A percentile compares a stretch with the other conserved stretches of the same genome.
Evolutionary conservation across 2,329 filamentous ascomycete genomes (phyloP).

Genomic region (Hypocreales sp.): DNA sequence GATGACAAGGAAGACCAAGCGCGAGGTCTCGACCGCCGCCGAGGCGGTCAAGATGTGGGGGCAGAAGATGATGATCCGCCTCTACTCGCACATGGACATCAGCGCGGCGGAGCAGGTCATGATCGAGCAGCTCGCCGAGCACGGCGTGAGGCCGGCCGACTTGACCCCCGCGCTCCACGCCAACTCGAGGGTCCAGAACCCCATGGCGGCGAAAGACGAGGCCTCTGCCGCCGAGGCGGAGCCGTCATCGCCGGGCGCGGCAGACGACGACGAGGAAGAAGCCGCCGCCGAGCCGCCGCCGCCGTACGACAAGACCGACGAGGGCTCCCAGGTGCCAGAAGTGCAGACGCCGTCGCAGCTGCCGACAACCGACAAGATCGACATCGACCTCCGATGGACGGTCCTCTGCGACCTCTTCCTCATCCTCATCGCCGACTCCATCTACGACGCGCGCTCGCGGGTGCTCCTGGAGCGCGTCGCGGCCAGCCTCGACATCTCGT

Average conservation of each 20-base stretch:
- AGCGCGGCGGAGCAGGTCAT: conserved; percentile 84
- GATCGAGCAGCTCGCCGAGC: conserved; percentile 92
- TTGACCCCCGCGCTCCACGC: conserved; percentile 77
- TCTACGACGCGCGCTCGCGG: conserved; percentile 82
- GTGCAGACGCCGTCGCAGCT: conserved; percentile 75
- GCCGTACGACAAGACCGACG: conserved; percentile 45
- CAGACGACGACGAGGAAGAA: too few relatives aligned
- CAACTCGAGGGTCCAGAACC: conserved; percentile 86
- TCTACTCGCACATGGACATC: conserved; percentile 96
- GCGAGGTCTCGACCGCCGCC: conserved; percentile 49
- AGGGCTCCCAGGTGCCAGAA: conserved; percentile 58
- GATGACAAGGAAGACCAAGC: conserved; percentile 52
- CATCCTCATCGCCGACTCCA: conserved; percentile 86
- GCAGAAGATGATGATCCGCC: conserved; percentile 92
- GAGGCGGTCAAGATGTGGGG: conserved; percentile 91
- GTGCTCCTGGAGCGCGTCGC: conserved; percentile 73
- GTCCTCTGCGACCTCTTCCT: conserved; percentile 92
- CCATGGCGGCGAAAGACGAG: too few relatives aligned
- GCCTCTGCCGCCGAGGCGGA: conserved; percentile 22
- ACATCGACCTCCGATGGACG: conserved; percentile 94
- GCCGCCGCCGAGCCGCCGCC: conserved; percentile 33
- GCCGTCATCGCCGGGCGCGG: conserved; percentile 6
- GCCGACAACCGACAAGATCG: conserved; percentile 66
- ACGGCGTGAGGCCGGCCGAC: conserved; percentile 75
- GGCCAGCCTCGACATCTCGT: conserved; percentile 62